Percentiles rank a stretch among this genome's conserved stretches.
These are phyloP conservation scores for Cokeromyces recurvatus DNA, from an alignment of 371 early-diverging fungal genomes.

Conservation along the genomic window DNA sequence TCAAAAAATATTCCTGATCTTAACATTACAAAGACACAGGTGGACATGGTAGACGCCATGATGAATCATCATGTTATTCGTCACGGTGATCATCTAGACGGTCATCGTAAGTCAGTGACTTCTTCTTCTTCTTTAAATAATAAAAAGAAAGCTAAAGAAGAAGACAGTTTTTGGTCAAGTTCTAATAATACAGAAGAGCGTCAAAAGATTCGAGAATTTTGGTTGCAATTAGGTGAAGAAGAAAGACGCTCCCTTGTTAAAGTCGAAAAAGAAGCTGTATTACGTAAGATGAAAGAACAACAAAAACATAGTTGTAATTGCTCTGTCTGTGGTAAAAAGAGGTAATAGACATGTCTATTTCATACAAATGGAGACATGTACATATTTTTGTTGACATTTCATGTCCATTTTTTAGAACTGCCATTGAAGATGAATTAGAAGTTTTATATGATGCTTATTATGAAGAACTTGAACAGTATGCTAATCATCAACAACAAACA, in stretches of 20 bases:
- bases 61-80: conserved; percentile 25
- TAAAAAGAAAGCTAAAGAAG: neutral
- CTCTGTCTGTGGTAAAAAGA: conserved; percentile 85
- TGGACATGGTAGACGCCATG: conserved; percentile 23
- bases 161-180: conserved; percentile 57
- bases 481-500: conserved; percentile 59
- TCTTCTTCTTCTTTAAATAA: neutral
- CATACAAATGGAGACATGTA: too few relatives aligned
- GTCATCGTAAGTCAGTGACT: neutral
- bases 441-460: conserved; percentile 90
- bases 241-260: conserved; percentile 81
- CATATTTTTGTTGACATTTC: neutral
- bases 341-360: conserved; percentile 62
- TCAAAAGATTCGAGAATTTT: conserved; percentile 83
- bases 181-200: conserved; percentile 77
- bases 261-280: conserved; percentile 88
- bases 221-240: conserved; percentile 82
- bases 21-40: conserved; percentile 12
- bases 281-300: conserved; percentile 91
- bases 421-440: conserved; percentile 90
- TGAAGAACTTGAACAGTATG: conserved; percentile 85
- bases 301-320: conserved; percentile 89
- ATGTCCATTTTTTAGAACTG: conserved; percentile 50
- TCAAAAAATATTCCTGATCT: neutral
- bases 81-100: conserved; percentile 14